phyloP scores from a whole-genome alignment of 345 rosid genomes.

The Mangifera indica region DNA sequence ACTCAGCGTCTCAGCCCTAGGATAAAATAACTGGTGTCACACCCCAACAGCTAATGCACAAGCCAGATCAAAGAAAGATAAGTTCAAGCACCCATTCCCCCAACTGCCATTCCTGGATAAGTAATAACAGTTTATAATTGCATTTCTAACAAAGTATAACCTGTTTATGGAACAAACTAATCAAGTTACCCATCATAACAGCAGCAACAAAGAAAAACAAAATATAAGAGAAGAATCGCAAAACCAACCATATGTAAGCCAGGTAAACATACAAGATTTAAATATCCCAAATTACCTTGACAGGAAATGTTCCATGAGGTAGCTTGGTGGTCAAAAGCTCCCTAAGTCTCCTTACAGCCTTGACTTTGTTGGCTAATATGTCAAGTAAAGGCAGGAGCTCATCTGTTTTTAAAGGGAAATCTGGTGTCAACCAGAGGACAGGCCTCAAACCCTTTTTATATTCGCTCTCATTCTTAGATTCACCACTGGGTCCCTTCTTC shows the following conservation, averaged over 20 bases:
- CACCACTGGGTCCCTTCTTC: slow-evolving; percentile 58
- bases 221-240: neutral
- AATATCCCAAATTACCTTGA: slow-evolving; percentile 57
- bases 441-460: slow-evolving; percentile 96
- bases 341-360: slow-evolving; percentile 93
- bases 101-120: neutral
- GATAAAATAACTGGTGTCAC: too few relatives aligned
- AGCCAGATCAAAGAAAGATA: too few relatives aligned
- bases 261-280: neutral
- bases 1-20: too few relatives aligned
- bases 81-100: neutral
- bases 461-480: slow-evolving; percentile 77
- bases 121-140: neutral
- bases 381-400: slow-evolving; percentile 94
- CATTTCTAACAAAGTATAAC: slow-evolving; percentile 11
- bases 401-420: slow-evolving; percentile 85
- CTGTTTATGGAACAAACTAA: slow-evolving; percentile 4
- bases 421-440: slow-evolving; percentile 91
- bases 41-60: too few relatives aligned
- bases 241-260: neutral
- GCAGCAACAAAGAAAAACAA: neutral
- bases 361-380: slow-evolving; percentile 95
- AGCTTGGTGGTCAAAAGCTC: slow-evolving; percentile 97
- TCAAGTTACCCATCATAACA: slow-evolving; percentile 5
- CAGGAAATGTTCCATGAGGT: slow-evolving; percentile 93